phyloP scores from a whole-genome alignment of 2,329 filamentous ascomycete genomes.

The Aureobasidium sp. region DNA sequence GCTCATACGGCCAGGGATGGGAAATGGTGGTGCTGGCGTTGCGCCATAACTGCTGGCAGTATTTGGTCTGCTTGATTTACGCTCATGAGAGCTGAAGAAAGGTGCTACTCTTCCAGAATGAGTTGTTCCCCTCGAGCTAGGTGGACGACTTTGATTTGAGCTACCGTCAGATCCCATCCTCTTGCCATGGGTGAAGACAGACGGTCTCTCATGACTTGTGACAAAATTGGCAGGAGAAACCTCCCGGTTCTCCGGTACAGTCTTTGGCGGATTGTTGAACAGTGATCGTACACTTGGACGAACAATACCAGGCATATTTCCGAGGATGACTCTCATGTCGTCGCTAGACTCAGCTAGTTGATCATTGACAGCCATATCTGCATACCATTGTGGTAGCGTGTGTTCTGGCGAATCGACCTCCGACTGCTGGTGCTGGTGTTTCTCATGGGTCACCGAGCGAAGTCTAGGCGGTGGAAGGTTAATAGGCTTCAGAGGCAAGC shows the following conservation, averaged over 20 bases:
- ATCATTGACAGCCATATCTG: conserved; percentile 22
- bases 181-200: background rate
- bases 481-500: conserved; percentile 1
- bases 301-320: conserved; percentile 18
- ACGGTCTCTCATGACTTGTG: background rate
- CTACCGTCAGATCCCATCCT: background rate
- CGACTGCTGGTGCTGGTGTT: background rate
- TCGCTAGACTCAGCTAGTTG: conserved; percentile 14
- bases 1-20: conserved; percentile 81
- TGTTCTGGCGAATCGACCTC: background rate
- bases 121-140: background rate
- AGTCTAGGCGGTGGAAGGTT: conserved; percentile 3
- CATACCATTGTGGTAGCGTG: conserved; percentile 9
- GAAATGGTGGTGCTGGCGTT: conserved; percentile 62
- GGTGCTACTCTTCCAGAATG: background rate
- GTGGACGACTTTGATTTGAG: background rate
- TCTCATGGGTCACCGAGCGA: background rate
- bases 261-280: conserved; percentile 22
- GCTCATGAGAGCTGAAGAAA: background rate
- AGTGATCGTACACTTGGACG: background rate
- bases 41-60: conserved; percentile 44
- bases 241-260: conserved; percentile 26
- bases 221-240: conserved; percentile 23
- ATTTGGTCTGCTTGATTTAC: conserved; percentile 24
- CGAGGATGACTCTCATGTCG: conserved; percentile 21